Evolutionary conservation across 352 stramenopile genomes (phyloP).

Genomic region (Phytophthora sojae): DNA sequence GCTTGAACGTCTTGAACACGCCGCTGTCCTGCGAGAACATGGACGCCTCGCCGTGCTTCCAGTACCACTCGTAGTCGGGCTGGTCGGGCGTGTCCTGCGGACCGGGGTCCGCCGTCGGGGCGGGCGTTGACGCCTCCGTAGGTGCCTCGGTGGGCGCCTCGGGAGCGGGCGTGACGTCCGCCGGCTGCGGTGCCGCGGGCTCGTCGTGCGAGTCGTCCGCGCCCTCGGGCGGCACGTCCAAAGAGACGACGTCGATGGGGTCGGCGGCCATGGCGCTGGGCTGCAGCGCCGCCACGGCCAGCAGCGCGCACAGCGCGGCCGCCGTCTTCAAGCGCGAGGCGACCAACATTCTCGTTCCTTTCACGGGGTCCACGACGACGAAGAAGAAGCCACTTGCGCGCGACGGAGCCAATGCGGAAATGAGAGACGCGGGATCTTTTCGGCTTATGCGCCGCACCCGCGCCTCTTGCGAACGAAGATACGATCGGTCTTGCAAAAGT

Average conservation of each 20-base stretch:
- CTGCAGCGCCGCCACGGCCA: constrained; percentile 29
- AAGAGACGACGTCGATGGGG: constrained; percentile 11
- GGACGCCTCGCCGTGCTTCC: constrained; percentile 64
- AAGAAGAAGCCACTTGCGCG: constrained; percentile 11
- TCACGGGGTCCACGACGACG: background rate
- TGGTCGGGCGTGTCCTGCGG: constrained; percentile 28
- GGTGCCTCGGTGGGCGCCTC: constrained; percentile 9
- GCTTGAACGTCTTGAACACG: constrained; percentile 68
- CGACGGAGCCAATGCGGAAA: constrained; percentile 30
- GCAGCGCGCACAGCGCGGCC: constrained; percentile 29
- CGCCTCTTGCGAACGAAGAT: constrained; percentile 19
- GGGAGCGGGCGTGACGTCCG: constrained; percentile 2
- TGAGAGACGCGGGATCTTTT: constrained; percentile 27
- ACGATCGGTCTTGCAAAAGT: constrained; percentile 24
- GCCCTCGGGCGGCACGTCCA: constrained; percentile 15
- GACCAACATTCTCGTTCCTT: constrained; percentile 30
- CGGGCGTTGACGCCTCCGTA: constrained; percentile 5
- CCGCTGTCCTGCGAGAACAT: constrained; percentile 57
- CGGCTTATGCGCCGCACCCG: background rate
- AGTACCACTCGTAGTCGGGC: constrained; percentile 68
- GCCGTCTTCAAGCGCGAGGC: constrained; percentile 27
- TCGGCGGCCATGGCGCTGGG: constrained; percentile 18
- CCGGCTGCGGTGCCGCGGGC: constrained; percentile 7
- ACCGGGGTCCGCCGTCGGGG: constrained; percentile 9
- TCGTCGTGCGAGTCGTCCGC: constrained; percentile 23